A percentile compares a stretch with the other conserved stretches of the same genome.
Evolutionary conservation across 2,329 filamentous ascomycete species (phyloP).

Genomic region (Paraphaeosphaeria minitans): DNA sequence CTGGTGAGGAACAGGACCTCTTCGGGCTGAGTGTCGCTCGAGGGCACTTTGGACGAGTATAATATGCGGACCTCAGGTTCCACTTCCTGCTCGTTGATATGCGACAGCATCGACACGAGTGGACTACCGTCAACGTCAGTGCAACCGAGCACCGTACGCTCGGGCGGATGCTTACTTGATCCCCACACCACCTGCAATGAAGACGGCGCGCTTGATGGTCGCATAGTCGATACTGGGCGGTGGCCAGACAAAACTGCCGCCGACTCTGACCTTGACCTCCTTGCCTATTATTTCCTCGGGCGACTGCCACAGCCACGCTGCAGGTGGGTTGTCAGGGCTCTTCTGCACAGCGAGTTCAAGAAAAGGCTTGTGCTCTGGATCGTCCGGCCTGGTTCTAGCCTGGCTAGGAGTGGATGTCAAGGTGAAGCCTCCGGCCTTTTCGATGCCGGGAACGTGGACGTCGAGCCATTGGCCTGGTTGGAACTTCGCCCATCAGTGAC

Average conservation of each 20-base stretch:
- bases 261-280: conserved; percentile 70
- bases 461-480: conserved; percentile 88
- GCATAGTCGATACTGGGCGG: conserved; percentile 56
- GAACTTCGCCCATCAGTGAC: conserved; percentile 60
- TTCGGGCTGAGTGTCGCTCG: conserved; percentile 30
- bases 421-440: conserved; percentile 83
- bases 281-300: conserved; percentile 61
- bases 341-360: conserved; percentile 80
- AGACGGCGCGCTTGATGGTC: conserved; percentile 65
- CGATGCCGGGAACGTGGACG: conserved; percentile 71
- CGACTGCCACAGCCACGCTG: conserved; percentile 74
- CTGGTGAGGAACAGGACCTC: conserved; percentile 46
- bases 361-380: conserved; percentile 51
- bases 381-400: conserved; percentile 44
- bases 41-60: conserved; percentile 62
- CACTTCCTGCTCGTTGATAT: conserved; percentile 56
- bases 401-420: conserved; percentile 76
- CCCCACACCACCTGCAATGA: conserved; percentile 81
- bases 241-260: conserved; percentile 82
- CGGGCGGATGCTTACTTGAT: conserved; percentile 64
- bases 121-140: conserved; percentile 56
- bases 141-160: not conserved
- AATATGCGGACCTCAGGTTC: conserved; percentile 61
- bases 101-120: conserved; percentile 73
- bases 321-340: conserved; percentile 72